Base-by-base conservation (phyloP, 768 basidiomycete species). In the Lentinula raphanica region DNA sequence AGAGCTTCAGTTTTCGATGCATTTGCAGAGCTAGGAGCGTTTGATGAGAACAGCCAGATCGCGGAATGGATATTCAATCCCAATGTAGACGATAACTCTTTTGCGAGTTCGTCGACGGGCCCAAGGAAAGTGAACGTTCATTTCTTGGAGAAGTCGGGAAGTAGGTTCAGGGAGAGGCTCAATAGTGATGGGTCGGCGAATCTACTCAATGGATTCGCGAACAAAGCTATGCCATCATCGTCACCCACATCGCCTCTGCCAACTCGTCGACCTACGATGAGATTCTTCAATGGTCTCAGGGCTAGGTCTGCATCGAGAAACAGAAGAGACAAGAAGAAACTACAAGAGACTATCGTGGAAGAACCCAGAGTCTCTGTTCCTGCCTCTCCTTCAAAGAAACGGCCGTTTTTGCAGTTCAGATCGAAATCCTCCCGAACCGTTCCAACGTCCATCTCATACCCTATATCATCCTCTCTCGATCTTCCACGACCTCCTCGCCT, bases 21-120 rank as follows among this genome's bases (percentile, higher is more conserved):
- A 2, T 59, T 59, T 28, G 35, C 44, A 19, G 50, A 59, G 40
- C 58, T 59, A 12, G 58, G 58, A n/a, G 51, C 50, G 3, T 54
- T 59, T n/a, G 58, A 59, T 11, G 49, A 59, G n/a, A 54, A 59
- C 58, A 59, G 58, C 28, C 50, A 59, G n/a, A 50, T 59, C 9
- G 49, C 50, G 7, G 58, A 55, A 27, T 59, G 58, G 58, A 54
- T 59, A 40, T 59, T 59, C 29, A 42, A 50, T 45, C 44, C 44
- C 27, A 45, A 58, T 39, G 25, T 40, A 17, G 56, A 57, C 45
- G 42, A 15, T 49, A 5, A 44, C 12, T 3, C 23, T 11, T 48
- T 42, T 23, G 9, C 25, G 6, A 31, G 9, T n/a, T 44, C 36
- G 53, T 25, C 21, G 23, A 23, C 27, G 13, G 40, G 25, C 17